Base-by-base conservation (phyloP, 495 filamentous ascomycete species). In the Aspergillus carlsbadensis region DNA sequence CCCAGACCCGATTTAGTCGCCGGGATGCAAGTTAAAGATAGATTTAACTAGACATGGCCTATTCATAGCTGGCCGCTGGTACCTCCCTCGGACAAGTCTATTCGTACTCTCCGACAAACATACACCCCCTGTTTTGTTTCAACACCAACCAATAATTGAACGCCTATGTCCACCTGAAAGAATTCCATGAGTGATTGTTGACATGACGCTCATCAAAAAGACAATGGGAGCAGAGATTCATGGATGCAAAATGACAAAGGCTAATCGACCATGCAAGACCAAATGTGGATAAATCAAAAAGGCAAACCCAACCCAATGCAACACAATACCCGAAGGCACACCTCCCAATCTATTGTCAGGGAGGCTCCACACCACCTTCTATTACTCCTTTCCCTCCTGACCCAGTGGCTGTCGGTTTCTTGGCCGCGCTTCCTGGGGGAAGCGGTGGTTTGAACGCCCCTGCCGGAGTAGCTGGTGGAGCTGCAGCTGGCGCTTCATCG, bases 401-500 rank as follows among this genome's bases (percentile, higher is more conserved):
- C 14, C 50, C 53, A 49, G 15, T 34, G 21, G 61, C 49, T 3
- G 58, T 57, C 10, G 61, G 10, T n/a, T 59, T 57, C 50, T 64
- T 68, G 3, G 71, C 57, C 35, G 60, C 59, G 58, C 67, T 66
- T 24, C 54, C 62, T 4, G 68, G 65, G 5, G 70, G 69, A 3
- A 72, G 50, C 18, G 73, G 68, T 10, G 66, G 62, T 62, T 70
- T 74, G 42, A 75, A 63, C 6, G 65, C 63, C 17, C 64, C 49
- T 5, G 68, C 70, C 6, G 76, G 67, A n/a, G 61, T 64, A 46
- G 72, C 69, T 6, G 73, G 72, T 26, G 72, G 67, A 2, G 66
- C 66, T 14, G 51, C 59, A 13, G 71, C 65, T 33, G 70, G 65
- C 33, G 65, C 60, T 56, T 84, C 82, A 14, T 84, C 80, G 18